A percentile compares a stretch with the other conserved stretches of the same genome.
These are phyloP conservation scores for Tilletia caries DNA, from an alignment of 1,284 basidiomycete species.

Conservation along the genomic window DNA sequence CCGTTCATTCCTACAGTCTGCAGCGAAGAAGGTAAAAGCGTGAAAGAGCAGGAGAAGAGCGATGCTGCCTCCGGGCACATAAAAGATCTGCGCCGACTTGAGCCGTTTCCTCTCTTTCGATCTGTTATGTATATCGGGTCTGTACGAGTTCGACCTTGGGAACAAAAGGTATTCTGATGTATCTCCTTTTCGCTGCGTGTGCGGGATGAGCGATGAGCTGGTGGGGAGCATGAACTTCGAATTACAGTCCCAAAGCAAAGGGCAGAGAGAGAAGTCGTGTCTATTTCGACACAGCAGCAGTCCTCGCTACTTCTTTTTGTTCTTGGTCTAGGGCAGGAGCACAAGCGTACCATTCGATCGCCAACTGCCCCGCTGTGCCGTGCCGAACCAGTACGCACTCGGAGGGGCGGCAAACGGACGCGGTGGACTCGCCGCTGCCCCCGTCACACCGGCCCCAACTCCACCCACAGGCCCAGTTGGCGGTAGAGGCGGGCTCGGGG, in stretches of 20 bases:
- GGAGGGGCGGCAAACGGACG: conserved; percentile 9
- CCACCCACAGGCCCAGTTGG: not conserved
- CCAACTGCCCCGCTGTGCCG: conserved; percentile 40
- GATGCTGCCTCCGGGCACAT: not conserved
- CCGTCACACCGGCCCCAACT: not conserved
- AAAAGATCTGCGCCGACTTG: too few species aligned
- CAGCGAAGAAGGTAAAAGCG: conserved; percentile 21
- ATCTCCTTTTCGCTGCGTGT: too few species aligned
- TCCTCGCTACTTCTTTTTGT: not conserved
- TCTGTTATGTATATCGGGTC: not conserved
- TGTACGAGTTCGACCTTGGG: too few species aligned
- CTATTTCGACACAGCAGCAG: too few species aligned
- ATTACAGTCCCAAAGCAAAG: too few species aligned
- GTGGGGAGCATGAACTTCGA: too few species aligned
- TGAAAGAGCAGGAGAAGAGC: conserved; percentile 12
- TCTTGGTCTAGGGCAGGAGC: conserved; percentile 22
- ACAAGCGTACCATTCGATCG: conserved; percentile 51
- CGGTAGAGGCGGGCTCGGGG: not conserved
- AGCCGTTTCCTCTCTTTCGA: not conserved
- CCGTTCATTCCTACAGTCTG: not conserved
- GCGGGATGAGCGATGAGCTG: too few species aligned
- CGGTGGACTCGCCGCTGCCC: not conserved
- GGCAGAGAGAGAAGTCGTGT: too few species aligned
- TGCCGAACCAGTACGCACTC: conserved; percentile 26
- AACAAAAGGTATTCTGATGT: too few species aligned